These are phyloP conservation scores for Iris macrosiphon DNA, from an alignment of 106 monocot species.

Conservation along the genomic window DNA sequence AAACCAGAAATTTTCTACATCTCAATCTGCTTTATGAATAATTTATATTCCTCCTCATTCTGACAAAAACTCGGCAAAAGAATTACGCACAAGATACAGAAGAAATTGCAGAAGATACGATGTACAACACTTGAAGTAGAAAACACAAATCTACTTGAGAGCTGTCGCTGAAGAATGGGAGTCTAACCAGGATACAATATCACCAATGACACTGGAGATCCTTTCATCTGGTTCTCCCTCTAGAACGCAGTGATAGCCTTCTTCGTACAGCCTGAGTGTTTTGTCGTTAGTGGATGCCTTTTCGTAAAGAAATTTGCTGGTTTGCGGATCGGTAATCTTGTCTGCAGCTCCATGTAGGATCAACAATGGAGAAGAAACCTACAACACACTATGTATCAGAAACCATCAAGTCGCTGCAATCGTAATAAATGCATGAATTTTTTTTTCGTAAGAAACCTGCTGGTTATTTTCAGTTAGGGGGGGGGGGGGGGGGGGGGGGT, in stretches of 20 bases:
- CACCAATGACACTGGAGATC: conserved; percentile 56
- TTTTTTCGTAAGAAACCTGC: neutral
- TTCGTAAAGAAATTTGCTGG: conserved; percentile 76
- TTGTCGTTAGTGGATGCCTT: conserved; percentile 69
- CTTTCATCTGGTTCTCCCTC: conserved; percentile 94
- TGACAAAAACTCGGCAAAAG: too few relatives aligned
- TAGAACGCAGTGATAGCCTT: conserved; percentile 71
- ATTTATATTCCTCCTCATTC: too few relatives aligned
- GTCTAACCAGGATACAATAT: conserved; percentile 80
- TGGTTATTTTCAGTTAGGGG: too few relatives aligned
- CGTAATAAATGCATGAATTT: too few relatives aligned
- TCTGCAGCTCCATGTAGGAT: conserved; percentile 98
- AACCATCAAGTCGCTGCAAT: neutral
- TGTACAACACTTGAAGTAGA: too few relatives aligned
- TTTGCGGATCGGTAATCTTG: conserved; percentile 82
- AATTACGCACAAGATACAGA: too few relatives aligned
- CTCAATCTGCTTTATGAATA: too few relatives aligned
- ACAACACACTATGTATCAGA: neutral
- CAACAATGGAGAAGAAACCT: conserved; percentile 78
- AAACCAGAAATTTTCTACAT: too few relatives aligned
- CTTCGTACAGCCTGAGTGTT: conserved; percentile 76
- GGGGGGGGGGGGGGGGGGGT: too few relatives aligned
- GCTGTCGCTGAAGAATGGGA: conserved; percentile 42
- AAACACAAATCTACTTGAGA: too few relatives aligned
- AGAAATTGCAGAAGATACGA: too few relatives aligned